Base-by-base conservation (phyloP, 768 basidiomycete species). In the Russula griseocarnosa region DNA sequence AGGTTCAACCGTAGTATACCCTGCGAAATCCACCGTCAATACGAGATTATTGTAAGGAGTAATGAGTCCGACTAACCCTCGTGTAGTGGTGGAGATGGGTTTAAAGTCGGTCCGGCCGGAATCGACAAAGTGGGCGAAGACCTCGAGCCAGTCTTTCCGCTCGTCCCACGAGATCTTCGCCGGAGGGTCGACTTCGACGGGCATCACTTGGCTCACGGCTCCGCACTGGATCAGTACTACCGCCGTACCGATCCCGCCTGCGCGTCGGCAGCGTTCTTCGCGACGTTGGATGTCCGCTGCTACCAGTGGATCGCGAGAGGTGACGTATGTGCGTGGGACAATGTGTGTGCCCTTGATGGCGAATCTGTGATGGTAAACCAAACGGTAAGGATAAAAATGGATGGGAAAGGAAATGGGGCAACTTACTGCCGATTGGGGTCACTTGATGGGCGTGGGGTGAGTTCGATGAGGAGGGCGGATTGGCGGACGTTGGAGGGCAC, bases 101-200 rank as follows among this genome's bases (percentile, higher is more conserved):
- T 85, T 83, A 76, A 92, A 92, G 72, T 90, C 88, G 20, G 83
- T 84, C 53, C 88, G 82, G 32, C 88, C 90, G 22, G 79, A 77
- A 62, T 86, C 85, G 61, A 90, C 84, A 70, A 87, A 91, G 75
- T 88, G 85, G 40, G 80, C 76, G 52, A 92, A 82, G 36, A 87
- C 84, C 22, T 79, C 78, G 6, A 77, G 74, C 90, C 90, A 92
- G 73, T 92, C 90, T 13, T 85, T 85, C 60, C 89, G 79, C 22
- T 74, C 69, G 72, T 90, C 89, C 90, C 90, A 92, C 38, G 83
- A 78, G 70, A 91, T 90, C 69, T 85, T 87, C 62, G 81, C 76
- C 1, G 88, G 90, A 8, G 87, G 83, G 73, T 92, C 90, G 56
- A 92, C 86, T 72, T 92, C 90, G 66, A 92, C 88, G 36, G 90